Evolutionary conservation across 208 protist genomes (phyloP).

Genomic region (Trypanosoma cruzi): DNA sequence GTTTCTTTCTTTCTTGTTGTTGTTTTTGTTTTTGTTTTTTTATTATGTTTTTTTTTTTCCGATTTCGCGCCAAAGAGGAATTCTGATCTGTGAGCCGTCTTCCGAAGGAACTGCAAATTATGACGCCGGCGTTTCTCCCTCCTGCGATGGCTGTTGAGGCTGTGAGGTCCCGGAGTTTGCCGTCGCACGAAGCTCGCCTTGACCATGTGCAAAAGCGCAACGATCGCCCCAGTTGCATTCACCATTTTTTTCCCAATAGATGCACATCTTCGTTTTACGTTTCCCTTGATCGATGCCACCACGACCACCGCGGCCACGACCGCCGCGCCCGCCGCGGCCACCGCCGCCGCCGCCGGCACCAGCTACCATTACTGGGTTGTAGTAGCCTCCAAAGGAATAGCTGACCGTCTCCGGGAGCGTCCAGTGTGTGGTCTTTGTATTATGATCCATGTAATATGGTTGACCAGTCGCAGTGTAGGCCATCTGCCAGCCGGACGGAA

Average conservation of each 20-base stretch:
- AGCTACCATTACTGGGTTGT: constrained; percentile 28
- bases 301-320: constrained; percentile 44
- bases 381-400: constrained; percentile 28
- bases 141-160: not conserved
- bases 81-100: not conserved
- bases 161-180: constrained; percentile 13
- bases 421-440: constrained; percentile 89
- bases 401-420: constrained; percentile 48
- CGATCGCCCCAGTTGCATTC: constrained; percentile 81
- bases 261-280: constrained; percentile 88
- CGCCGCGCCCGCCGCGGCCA: constrained; percentile 27
- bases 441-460: constrained; percentile 87
- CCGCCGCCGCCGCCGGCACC: constrained; percentile 31
- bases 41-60: constrained; percentile 32
- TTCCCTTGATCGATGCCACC: constrained; percentile 78
- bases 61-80: constrained; percentile 10
- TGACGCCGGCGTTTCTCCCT: not conserved
- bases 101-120: constrained; percentile 9
- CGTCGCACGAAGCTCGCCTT: constrained; percentile 51
- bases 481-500: constrained; percentile 81
- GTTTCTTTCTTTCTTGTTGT: constrained; percentile 11
- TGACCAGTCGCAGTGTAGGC: constrained; percentile 71
- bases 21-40: constrained; percentile 18
- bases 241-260: constrained; percentile 86
- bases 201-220: constrained; percentile 84